Evolutionary conservation across 805 yeast genomes (phyloP), one percentile per base, ranked within the genome.

Genomic region (Candida schatavii): DNA sequence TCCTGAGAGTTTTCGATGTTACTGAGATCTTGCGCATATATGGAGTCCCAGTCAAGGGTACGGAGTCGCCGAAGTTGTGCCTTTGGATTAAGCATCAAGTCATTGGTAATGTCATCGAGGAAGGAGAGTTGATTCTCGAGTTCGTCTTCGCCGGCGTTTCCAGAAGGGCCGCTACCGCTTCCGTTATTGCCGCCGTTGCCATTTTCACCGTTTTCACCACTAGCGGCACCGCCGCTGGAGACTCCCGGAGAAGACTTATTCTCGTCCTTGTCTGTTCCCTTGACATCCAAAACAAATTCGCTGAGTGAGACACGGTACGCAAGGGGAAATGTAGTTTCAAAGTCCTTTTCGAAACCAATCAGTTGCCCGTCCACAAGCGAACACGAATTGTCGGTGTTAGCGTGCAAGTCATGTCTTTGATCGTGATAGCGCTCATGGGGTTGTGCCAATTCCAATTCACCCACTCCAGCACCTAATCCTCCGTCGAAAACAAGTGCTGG

Each of bases 401-500:
- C 21, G 11, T 7, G 27, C 7, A 11, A 11, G 7, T 7, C 27
- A n/a, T n/a, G n/a, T n/a, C n/a, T n/a, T n/a, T n/a, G n/a, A n/a
- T n/a, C n/a, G n/a, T n/a, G n/a, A n/a, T n/a, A n/a, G n/a, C n/a
- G n/a, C 5, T 3, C 17, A 14, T 10, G 13, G 3, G 43, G 44
- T 11, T 44, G 37, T 6, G 37, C 44, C 26, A 56, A 39, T 21
- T 44, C 46, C 6, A 53, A 31, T 18, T 47, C 51, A 23, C 50
- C 40, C 11, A 17, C 6, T 6, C 19, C 35, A 5, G 50, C 35
- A 19, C 52, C 54, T 34, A 59, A 48, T 0, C 72, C 73, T 37
- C 56, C 44, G 41, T 67, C 73, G 46, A 61, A 70, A 4, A 68
- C 55, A 32, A 68, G 59, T 39, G 68, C 68, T 3, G 75, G 72